These are phyloP conservation scores for Petunia secreta DNA, from an alignment of 257 asterid genomes.

Conservation along the genomic window DNA sequence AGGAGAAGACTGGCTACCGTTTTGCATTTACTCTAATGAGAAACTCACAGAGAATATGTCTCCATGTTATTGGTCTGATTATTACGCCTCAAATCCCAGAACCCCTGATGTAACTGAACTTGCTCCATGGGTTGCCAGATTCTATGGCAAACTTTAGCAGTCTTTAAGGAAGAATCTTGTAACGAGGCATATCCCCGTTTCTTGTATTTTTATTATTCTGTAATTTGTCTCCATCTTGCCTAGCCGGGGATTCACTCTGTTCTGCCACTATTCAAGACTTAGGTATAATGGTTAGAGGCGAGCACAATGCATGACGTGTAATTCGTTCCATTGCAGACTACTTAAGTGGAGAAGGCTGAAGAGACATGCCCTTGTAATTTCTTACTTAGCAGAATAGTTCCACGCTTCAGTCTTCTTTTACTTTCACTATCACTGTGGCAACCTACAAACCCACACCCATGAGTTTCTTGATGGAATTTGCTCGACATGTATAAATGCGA, in stretches of 20 bases:
- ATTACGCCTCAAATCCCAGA: conserved; percentile 67
- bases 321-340: no score
- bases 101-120: conserved; percentile 65
- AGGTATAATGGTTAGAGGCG: no score
- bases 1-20: conserved; percentile 83
- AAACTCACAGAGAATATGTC: conserved; percentile 50
- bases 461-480: background rate
- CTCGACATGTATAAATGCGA: background rate
- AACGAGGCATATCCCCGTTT: background rate
- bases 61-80: conserved; percentile 83
- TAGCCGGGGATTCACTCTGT: background rate
- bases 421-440: background rate
- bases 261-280: background rate
- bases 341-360: no score
- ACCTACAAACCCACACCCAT: background rate
- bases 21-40: conserved; percentile 58
- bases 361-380: no score
- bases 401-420: background rate
- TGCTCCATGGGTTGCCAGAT: conserved; percentile 90
- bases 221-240: background rate
- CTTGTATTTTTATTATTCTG: background rate
- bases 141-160: conserved; percentile 42
- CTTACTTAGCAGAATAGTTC: no score
- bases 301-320: no score
- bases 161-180: background rate